These are phyloP conservation scores for Pseudozyma tsukubaensis DNA, from an alignment of 1,284 basidiomycete genomes.

Conservation along the genomic window DNA sequence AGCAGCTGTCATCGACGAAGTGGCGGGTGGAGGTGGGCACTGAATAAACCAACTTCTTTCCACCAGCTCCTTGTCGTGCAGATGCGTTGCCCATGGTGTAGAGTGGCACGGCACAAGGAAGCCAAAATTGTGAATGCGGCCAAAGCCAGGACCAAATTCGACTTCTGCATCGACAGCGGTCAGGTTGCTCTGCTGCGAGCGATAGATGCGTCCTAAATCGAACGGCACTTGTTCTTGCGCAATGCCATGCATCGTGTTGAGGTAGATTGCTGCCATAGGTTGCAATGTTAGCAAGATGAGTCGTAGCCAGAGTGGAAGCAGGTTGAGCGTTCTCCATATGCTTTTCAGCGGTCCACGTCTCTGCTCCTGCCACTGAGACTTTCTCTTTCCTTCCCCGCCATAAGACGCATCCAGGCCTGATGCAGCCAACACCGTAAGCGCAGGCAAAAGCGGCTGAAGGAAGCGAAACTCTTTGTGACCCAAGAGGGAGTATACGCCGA, in stretches of 20 bases:
- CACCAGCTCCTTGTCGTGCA: slow-evolving; percentile 73
- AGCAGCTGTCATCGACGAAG: slow-evolving; percentile 9
- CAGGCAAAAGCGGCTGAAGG: slow-evolving; percentile 87
- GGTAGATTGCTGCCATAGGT: slow-evolving; percentile 47
- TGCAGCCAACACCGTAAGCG: slow-evolving; percentile 82
- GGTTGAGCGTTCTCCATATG: slow-evolving; percentile 21
- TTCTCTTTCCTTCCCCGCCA: not conserved
- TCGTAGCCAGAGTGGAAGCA: slow-evolving; percentile 33
- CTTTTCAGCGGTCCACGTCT: not conserved
- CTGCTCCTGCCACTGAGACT: no score
- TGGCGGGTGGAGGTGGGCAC: slow-evolving; percentile 45
- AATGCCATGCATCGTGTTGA: slow-evolving; percentile 46
- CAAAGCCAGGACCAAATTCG: slow-evolving; percentile 25
- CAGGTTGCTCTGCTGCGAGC: slow-evolving; percentile 15
- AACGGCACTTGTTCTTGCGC: slow-evolving; percentile 54
- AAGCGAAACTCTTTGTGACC: slow-evolving; percentile 91
- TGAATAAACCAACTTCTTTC: slow-evolving; percentile 56
- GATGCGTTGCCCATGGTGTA: slow-evolving; percentile 90
- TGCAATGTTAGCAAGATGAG: slow-evolving; percentile 34
- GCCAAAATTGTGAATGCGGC: slow-evolving; percentile 74
- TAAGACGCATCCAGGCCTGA: slow-evolving; percentile 22
- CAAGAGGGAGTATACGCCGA: slow-evolving; percentile 53
- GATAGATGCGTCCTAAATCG: slow-evolving; percentile 31
- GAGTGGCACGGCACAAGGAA: slow-evolving; percentile 98
- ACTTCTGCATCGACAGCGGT: slow-evolving; percentile 67